phyloP scores from a whole-genome alignment of 768 basidiomycete genomes.

The Pisolithus tinctorius region DNA sequence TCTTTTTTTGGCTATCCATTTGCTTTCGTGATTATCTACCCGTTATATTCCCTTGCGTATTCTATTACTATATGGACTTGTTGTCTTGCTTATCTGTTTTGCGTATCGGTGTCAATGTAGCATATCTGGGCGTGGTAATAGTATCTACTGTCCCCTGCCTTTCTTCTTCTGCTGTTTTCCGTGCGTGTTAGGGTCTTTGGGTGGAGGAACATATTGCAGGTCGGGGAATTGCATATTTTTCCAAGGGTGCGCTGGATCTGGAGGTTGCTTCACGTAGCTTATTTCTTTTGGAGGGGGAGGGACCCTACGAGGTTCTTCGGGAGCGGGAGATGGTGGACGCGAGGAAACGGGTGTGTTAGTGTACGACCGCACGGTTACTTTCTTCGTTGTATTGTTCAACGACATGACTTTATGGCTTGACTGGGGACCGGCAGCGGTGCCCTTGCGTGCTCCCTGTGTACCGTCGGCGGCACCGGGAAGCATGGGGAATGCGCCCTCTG shows the following conservation, averaged over 20 bases:
- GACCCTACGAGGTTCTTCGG: slow-evolving; percentile 34
- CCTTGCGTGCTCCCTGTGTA: slow-evolving; percentile 11
- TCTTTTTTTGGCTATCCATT: no score
- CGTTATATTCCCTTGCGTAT: not conserved
- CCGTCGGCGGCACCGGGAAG: no score
- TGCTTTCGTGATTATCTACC: not conserved
- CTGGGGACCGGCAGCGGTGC: slow-evolving; percentile 20
- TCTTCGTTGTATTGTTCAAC: slow-evolving; percentile 44
- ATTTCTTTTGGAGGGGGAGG: slow-evolving; percentile 33
- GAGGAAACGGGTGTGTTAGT: slow-evolving; percentile 26
- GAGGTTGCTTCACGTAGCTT: slow-evolving; percentile 23
- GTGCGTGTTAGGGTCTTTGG: not conserved
- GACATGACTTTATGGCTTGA: slow-evolving; percentile 56
- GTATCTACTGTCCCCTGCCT: not conserved
- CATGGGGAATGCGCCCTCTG: no score
- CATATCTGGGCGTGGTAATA: not conserved
- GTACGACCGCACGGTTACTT: slow-evolving; percentile 49
- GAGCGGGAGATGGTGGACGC: slow-evolving; percentile 27
- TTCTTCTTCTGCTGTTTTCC: not conserved
- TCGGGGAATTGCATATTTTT: slow-evolving; percentile 13
- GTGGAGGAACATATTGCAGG: slow-evolving; percentile 32
- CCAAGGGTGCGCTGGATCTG: slow-evolving; percentile 31
- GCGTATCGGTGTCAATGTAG: not conserved
- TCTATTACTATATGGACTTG: not conserved
- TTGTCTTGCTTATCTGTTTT: not conserved